Evolutionary conservation across 306 rosid species (phyloP).

Genomic region (Senna siamea): DNA sequence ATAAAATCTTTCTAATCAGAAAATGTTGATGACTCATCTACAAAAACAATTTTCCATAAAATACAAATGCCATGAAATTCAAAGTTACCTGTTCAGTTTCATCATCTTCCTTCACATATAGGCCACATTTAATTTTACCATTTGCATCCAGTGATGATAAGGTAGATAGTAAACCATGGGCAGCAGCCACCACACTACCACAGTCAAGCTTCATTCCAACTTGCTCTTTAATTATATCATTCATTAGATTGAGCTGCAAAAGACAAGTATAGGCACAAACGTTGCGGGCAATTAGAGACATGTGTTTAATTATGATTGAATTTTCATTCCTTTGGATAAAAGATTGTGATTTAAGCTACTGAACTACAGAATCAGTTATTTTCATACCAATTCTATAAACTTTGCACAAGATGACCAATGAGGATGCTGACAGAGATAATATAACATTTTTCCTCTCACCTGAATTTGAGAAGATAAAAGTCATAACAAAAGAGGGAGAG

Average conservation of each 20-base stretch:
- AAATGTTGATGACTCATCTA: slow-evolving; percentile 9
- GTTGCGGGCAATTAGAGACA: slow-evolving; percentile 10
- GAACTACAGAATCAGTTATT: slow-evolving; percentile 33
- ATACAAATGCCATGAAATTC: slow-evolving; percentile 15
- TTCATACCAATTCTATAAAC: slow-evolving; percentile 67
- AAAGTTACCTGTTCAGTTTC: slow-evolving; percentile 62
- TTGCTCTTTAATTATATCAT: slow-evolving; percentile 55
- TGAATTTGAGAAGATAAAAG: slow-evolving; percentile 40
- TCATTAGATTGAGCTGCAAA: slow-evolving; percentile 67
- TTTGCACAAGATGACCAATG: slow-evolving; percentile 69
- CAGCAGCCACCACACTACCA: slow-evolving; percentile 53
- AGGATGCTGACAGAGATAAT: slow-evolving; percentile 71
- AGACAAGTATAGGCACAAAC: slow-evolving; percentile 31
- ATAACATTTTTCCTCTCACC: slow-evolving; percentile 72
- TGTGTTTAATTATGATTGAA: neutral
- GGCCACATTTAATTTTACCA: slow-evolving; percentile 47
- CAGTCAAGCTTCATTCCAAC: slow-evolving; percentile 66
- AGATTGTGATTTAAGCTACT: neutral
- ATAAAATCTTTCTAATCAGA: slow-evolving; percentile 3
- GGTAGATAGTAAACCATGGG: slow-evolving; percentile 58
- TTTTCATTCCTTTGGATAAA: neutral
- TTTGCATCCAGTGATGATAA: slow-evolving; percentile 52
- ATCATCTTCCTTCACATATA: slow-evolving; percentile 44
- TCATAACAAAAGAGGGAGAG: slow-evolving; percentile 18
- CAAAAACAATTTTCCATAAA: neutral